Conservation (phyloP, 805 yeast species). For the Starmerella stellata region DNA sequence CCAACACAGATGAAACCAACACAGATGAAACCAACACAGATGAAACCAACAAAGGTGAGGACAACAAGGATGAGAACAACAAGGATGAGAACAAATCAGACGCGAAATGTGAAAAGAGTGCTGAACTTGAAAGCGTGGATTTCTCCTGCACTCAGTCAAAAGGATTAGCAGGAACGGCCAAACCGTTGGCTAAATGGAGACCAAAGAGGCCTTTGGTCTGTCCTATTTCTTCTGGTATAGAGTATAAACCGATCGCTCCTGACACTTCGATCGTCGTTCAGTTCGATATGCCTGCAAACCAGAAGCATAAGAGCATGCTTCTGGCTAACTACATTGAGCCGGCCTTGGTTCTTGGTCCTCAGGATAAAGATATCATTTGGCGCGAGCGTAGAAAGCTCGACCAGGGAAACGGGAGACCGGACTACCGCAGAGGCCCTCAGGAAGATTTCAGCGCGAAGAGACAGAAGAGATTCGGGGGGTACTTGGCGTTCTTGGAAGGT, state of each 20-base stretch:
- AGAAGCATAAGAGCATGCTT: conserved; percentile 58
- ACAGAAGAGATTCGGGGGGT: conserved; percentile 11
- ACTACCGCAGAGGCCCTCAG: conserved; percentile 14
- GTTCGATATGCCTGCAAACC: conserved; percentile 44
- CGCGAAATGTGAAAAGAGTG: conserved; percentile 13
- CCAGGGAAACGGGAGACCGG: conserved; percentile 19
- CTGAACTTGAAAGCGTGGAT: not conserved
- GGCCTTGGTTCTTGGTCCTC: conserved; percentile 39
- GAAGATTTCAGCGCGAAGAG: conserved; percentile 14
- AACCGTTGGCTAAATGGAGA: conserved; percentile 22
- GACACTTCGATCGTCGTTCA: conserved; percentile 29
- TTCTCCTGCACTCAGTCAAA: conserved; percentile 16
- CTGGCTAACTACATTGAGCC: conserved; percentile 61
- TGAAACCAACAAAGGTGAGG: not conserved
- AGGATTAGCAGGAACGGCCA: conserved; percentile 24
- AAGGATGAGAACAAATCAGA: too few relatives aligned
- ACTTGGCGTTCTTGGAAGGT: conserved; percentile 13
- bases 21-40: conserved; percentile 13
- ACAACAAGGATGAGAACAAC: conserved; percentile 18
- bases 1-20: too few relatives aligned
- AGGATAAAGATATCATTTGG: conserved; percentile 45
- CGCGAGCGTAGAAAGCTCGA: conserved; percentile 20
- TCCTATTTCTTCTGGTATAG: conserved; percentile 25
- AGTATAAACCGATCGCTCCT: conserved; percentile 31
- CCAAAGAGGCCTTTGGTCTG: conserved; percentile 22